A percentile compares a stretch with the other conserved stretches of the same genome.
phyloP scores from a whole-genome alignment of 1,139 yeast genomes.

The Yamadazyma buinensis region DNA sequence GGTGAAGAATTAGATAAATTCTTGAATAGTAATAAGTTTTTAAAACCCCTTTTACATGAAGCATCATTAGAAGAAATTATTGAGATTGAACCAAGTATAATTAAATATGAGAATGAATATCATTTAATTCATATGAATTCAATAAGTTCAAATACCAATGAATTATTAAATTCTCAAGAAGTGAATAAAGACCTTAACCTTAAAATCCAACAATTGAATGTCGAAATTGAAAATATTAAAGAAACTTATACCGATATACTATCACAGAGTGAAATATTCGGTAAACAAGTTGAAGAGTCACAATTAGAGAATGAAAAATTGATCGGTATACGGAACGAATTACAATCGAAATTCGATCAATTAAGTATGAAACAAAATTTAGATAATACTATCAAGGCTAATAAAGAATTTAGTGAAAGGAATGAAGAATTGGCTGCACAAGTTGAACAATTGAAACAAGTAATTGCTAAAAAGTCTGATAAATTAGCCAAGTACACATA shows the following conservation, averaged over 20 bases:
- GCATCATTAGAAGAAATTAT: slow-evolving; percentile 16
- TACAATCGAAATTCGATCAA: slow-evolving; percentile 30
- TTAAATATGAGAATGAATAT: slow-evolving; percentile 44
- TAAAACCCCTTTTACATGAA: slow-evolving; percentile 9
- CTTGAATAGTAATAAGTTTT: slow-evolving; percentile 22
- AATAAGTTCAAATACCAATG: slow-evolving; percentile 36
- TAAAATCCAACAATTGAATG: slow-evolving; percentile 26
- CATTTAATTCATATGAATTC: slow-evolving; percentile 41
- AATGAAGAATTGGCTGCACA: slow-evolving; percentile 36
- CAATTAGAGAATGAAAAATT: slow-evolving; percentile 22
- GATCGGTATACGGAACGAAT: slow-evolving; percentile 14
- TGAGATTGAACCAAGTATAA: slow-evolving; percentile 24
- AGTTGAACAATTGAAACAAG: slow-evolving; percentile 21
- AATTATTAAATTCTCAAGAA: slow-evolving; percentile 37
- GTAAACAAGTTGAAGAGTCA: slow-evolving; percentile 23
- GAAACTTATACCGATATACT: slow-evolving; percentile 39
- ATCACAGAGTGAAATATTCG: slow-evolving; percentile 31
- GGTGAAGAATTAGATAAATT: slow-evolving; percentile 29
- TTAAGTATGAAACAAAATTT: slow-evolving; percentile 46
- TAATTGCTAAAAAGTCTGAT: slow-evolving; percentile 18
- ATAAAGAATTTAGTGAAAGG: slow-evolving; percentile 36
- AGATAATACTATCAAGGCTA: slow-evolving; percentile 43
- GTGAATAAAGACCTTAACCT: slow-evolving; percentile 31
- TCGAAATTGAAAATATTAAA: slow-evolving; percentile 29
- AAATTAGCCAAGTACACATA: slow-evolving; percentile 14